These are phyloP conservation scores for Henckelia pumila DNA, from an alignment of 257 asterid species.

Conservation along the genomic window DNA sequence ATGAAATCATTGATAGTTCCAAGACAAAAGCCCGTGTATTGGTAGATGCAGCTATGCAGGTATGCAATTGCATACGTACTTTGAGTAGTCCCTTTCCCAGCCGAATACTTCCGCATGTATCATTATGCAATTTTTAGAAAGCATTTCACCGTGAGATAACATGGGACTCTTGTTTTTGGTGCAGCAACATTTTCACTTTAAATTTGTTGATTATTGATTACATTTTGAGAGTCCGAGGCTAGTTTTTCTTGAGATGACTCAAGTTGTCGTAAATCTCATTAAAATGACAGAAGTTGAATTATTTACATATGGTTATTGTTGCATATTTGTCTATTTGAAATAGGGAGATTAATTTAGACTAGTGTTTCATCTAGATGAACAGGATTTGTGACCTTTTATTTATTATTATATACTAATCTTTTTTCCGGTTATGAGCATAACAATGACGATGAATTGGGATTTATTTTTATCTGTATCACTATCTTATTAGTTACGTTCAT, in stretches of 20 bases:
- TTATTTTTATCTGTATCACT: neutral
- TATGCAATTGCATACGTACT: conserved; percentile 24
- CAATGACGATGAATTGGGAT: neutral
- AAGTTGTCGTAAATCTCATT: too few species aligned
- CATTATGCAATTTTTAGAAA: neutral
- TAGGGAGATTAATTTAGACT: neutral
- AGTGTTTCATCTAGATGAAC: neutral
- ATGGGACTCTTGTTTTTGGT: neutral
- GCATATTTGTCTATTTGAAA: neutral
- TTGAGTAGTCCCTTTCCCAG: conserved; percentile 3
- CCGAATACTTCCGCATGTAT: conserved; percentile 5
- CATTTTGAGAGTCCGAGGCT: neutral
- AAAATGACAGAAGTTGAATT: neutral
- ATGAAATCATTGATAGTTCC: conserved; percentile 77
- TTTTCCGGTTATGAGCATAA: neutral
- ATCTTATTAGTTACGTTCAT: conserved; percentile 1
- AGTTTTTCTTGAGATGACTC: neutral
- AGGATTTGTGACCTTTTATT: neutral
- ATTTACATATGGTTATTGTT: neutral
- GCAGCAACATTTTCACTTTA: neutral
- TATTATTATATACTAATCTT: too few species aligned
- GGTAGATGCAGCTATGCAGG: conserved; percentile 93
- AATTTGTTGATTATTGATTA: neutral
- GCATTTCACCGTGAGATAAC: conserved; percentile 15
- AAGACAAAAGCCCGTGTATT: conserved; percentile 68